Conservation (phyloP, 306 rosid species). For the Boehmeria nivea region DNA sequence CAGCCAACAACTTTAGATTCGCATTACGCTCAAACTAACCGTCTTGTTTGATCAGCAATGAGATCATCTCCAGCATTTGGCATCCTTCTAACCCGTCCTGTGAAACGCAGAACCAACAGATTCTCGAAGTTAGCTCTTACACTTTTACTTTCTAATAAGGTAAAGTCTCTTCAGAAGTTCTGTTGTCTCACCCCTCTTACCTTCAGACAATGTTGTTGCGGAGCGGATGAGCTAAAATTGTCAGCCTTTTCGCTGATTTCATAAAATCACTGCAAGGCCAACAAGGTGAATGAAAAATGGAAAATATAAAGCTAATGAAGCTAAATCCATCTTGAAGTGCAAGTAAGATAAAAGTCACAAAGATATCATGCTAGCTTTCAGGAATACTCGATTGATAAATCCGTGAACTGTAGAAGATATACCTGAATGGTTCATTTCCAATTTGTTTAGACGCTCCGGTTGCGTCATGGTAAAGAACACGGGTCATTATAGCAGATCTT, state of each 20-base stretch:
- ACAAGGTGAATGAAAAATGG: conserved; percentile 8
- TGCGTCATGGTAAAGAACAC: conserved; percentile 69
- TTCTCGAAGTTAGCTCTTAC: not conserved
- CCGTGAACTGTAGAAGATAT: not conserved
- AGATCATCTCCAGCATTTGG: conserved; percentile 51
- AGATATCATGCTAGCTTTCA: not conserved
- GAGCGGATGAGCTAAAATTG: conserved; percentile 37
- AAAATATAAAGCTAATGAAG: conserved; percentile 1
- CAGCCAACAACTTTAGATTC: no score
- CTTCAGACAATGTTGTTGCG: no score
- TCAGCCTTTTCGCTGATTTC: conserved; percentile 71
- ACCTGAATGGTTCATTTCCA: conserved; percentile 89
- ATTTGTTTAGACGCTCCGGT: conserved; percentile 67
- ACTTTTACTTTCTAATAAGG: not conserved
- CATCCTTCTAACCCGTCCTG: conserved; percentile 56
- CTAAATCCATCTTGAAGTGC: not conserved
- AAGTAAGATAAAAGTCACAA: no score
- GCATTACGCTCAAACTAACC: no score
- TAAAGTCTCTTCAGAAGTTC: not conserved
- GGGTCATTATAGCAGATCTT: conserved; percentile 52
- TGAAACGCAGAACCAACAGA: conserved; percentile 11
- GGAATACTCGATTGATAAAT: not conserved
- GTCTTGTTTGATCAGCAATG: conserved; percentile 51
- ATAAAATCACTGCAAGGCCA: conserved; percentile 63
- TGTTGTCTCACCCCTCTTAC: no score